Evolutionary conservation across 495 filamentous ascomycete species (phyloP).

Genomic region (Penicillium diatomitis): DNA sequence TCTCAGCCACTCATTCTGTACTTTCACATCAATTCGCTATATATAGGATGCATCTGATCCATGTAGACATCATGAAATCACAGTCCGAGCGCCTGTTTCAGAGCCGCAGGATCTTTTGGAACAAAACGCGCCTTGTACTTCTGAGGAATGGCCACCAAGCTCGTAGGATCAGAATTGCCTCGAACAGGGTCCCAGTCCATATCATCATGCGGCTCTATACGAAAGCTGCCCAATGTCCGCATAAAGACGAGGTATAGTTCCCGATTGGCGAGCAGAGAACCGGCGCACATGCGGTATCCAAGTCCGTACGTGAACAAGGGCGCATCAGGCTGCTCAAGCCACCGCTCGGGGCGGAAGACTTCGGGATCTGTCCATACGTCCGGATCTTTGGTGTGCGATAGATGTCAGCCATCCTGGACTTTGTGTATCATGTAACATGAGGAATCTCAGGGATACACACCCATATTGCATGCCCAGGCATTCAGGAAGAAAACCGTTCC

Average conservation of each 20-base stretch:
- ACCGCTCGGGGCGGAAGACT: conserved; percentile 51
- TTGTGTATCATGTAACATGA: too few species aligned
- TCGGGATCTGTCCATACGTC: conserved; percentile 51
- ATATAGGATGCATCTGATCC: not conserved
- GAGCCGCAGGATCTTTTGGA: conserved; percentile 36
- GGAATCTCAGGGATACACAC: conserved; percentile 10
- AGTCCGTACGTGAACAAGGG: conserved; percentile 54
- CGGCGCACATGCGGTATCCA: conserved; percentile 59
- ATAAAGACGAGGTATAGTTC: conserved; percentile 60
- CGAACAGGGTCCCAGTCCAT: conserved; percentile 46
- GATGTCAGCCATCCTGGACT: not conserved
- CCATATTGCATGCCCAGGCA: conserved; percentile 57
- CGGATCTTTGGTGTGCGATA: conserved; percentile 30
- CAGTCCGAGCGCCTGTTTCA: conserved; percentile 24
- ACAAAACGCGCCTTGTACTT: conserved; percentile 47
- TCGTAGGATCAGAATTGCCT: conserved; percentile 48
- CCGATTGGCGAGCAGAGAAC: conserved; percentile 51
- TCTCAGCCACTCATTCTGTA: too few species aligned
- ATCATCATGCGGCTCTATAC: conserved; percentile 39
- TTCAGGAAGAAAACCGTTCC: conserved; percentile 57
- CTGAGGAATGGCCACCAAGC: conserved; percentile 48
- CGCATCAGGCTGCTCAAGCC: conserved; percentile 52
- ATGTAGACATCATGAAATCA: not conserved
- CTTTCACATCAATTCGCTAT: not conserved
- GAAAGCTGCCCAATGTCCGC: conserved; percentile 49